Conservation (phyloP, 2,329 filamentous ascomycete species). For the Ophiocordyceps camponoti-rufipedis region DNA sequence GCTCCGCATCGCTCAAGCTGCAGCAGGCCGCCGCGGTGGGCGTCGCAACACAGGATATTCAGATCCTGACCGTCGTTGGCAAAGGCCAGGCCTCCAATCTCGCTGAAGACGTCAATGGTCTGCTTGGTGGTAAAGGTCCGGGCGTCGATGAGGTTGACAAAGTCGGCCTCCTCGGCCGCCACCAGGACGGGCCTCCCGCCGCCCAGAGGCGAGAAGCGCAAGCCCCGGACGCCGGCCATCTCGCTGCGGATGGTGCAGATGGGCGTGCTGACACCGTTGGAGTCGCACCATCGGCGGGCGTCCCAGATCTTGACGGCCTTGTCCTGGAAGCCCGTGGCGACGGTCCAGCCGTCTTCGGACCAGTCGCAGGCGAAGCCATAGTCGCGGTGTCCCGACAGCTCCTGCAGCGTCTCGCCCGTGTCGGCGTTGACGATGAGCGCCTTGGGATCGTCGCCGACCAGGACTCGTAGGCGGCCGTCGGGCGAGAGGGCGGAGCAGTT, state of each 20-base stretch:
- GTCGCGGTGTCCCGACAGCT: conserved; percentile 46
- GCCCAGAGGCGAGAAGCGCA: conserved; percentile 56
- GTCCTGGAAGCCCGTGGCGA: conserved; percentile 65
- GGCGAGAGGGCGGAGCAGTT: conserved; percentile 61
- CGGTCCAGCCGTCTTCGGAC: conserved; percentile 58
- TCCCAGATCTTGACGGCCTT: conserved; percentile 59
- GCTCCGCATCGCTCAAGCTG: conserved; percentile 31
- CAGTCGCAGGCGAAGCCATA: conserved; percentile 64
- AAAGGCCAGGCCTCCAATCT: conserved; percentile 51
- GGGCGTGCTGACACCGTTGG: conserved; percentile 26
- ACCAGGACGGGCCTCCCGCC: conserved; percentile 49
- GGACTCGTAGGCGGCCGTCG: conserved; percentile 49
- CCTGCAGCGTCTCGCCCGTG: conserved; percentile 36
- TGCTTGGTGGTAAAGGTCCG: conserved; percentile 47
- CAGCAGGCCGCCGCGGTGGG: conserved; percentile 45
- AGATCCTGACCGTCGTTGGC: conserved; percentile 49
- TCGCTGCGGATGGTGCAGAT: conserved; percentile 40
- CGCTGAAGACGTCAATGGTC: conserved; percentile 55
- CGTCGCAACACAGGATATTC: conserved; percentile 50
- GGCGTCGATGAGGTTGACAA: conserved; percentile 52
- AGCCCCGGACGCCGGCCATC: conserved; percentile 49
- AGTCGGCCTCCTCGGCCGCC: conserved; percentile 60
- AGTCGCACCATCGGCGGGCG: conserved; percentile 46
- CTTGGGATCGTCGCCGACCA: conserved; percentile 52
- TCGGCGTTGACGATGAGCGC: conserved; percentile 54